Evolutionary conservation across 179 eudicot species (phyloP).

Genomic region (Spinacia oleracea): DNA sequence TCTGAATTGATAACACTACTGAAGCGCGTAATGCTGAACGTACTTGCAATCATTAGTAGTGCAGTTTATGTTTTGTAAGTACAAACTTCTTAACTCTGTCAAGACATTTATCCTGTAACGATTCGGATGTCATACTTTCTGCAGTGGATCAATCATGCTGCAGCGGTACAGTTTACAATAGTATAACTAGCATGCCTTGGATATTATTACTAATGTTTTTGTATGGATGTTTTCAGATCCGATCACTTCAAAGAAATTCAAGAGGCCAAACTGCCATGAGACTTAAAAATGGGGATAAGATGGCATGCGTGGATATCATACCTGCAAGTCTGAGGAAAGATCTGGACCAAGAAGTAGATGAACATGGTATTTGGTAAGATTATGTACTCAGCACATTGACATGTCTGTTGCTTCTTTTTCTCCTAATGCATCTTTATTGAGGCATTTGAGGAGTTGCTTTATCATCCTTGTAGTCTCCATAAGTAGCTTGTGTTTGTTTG

Average conservation of each 20-base stretch:
- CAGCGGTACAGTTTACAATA: slow-evolving; percentile 9
- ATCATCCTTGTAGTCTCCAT: background rate
- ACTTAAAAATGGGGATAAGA: slow-evolving; percentile 70
- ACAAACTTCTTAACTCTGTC: background rate
- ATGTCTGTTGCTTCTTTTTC: slow-evolving; percentile 1
- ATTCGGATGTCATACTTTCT: slow-evolving; percentile 1
- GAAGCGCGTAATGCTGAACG: background rate
- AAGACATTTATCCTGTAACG: background rate
- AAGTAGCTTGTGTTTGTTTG: slow-evolving; percentile 16
- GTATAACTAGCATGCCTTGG: slow-evolving; percentile 1
- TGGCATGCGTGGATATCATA: slow-evolving; percentile 90
- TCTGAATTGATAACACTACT: background rate
- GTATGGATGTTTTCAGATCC: slow-evolving; percentile 47
- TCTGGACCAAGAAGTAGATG: slow-evolving; percentile 45
- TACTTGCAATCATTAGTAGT: background rate
- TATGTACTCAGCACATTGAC: background rate
- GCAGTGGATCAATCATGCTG: slow-evolving; percentile 4
- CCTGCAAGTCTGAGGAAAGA: slow-evolving; percentile 62
- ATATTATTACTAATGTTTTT: background rate
- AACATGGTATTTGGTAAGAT: slow-evolving; percentile 56
- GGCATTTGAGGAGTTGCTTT: background rate
- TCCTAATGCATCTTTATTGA: background rate
- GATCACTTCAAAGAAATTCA: slow-evolving; percentile 82
- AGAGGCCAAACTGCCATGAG: slow-evolving; percentile 93
- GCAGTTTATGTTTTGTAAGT: background rate